These are phyloP conservation scores for Teunomyces stri DNA, from an alignment of 805 yeast genomes.

Conservation along the genomic window DNA sequence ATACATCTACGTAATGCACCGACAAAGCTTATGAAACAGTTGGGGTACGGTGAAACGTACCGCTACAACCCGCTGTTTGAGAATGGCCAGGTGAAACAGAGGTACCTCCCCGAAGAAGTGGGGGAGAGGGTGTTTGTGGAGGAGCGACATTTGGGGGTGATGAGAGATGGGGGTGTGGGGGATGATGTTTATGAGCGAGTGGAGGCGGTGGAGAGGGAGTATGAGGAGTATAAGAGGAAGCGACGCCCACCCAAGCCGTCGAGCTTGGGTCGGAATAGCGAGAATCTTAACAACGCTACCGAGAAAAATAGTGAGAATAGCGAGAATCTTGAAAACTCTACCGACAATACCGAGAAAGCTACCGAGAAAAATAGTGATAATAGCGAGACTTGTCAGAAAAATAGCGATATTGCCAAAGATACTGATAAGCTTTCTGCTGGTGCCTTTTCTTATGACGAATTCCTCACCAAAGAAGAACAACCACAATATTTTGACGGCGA, in stretches of 20 bases:
- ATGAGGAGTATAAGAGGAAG: conserved; percentile 13
- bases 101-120: conserved; percentile 67
- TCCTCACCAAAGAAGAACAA: conserved; percentile 33
- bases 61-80: conserved; percentile 82
- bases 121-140: conserved; percentile 46
- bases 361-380: neutral
- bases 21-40: conserved; percentile 80
- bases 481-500: conserved; percentile 32
- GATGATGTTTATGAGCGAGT: conserved; percentile 11
- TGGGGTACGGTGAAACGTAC: conserved; percentile 82
- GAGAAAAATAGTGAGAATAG: too few relatives aligned
- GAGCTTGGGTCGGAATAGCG: neutral
- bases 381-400: neutral
- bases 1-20: conserved; percentile 93
- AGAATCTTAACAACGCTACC: neutral
- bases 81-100: conserved; percentile 72
- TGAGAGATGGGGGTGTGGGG: conserved; percentile 14
- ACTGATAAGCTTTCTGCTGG: too few relatives aligned
- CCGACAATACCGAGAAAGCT: too few relatives aligned
- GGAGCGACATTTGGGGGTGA: conserved; percentile 55
- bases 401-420: too few relatives aligned
- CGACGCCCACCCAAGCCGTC: neutral
- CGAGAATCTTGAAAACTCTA: too few relatives aligned
- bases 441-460: conserved; percentile 9
- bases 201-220: conserved; percentile 9